These are phyloP conservation scores for Bipolaris sorokiniana DNA, from an alignment of 2,329 filamentous ascomycete genomes.

Conservation along the genomic window DNA sequence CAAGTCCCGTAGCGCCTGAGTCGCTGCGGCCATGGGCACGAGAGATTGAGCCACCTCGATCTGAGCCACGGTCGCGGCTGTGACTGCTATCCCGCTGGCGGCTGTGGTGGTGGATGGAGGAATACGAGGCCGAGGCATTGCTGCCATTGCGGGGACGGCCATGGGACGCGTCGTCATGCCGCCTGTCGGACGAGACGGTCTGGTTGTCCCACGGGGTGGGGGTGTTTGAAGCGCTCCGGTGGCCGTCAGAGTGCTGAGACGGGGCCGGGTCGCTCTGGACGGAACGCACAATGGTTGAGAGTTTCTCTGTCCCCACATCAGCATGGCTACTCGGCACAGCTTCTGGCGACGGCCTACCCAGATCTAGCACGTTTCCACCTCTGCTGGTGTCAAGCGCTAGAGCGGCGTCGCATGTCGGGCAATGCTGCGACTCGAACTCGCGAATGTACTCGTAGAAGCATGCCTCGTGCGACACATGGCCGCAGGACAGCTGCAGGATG, in stretches of 20 bases:
- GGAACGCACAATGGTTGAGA: constrained; percentile 89
- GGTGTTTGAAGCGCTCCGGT: constrained; percentile 60
- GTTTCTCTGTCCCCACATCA: constrained; percentile 72
- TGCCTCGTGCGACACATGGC: constrained; percentile 96
- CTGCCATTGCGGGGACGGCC: constrained; percentile 43
- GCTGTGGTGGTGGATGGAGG: constrained; percentile 28
- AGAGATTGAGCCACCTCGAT: constrained; percentile 48
- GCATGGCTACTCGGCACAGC: constrained; percentile 17
- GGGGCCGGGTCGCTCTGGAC: constrained; percentile 68
- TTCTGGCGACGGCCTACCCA: constrained; percentile 65
- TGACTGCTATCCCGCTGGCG: constrained; percentile 49
- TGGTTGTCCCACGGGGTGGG: constrained; percentile 72
- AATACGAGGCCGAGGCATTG: constrained; percentile 42
- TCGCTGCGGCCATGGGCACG: constrained; percentile 73
- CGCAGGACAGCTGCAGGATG: constrained; percentile 93
- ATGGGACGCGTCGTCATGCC: constrained; percentile 52
- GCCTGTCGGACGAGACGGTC: constrained; percentile 49
- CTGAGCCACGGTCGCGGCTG: constrained; percentile 46
- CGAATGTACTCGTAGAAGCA: constrained; percentile 99
- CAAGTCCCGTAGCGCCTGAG: constrained; percentile 73
- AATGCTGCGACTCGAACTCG: constrained; percentile 91
- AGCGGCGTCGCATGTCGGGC: constrained; percentile 90
- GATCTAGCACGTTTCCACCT: constrained; percentile 82
- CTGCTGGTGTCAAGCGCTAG: constrained; percentile 90
- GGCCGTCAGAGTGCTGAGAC: constrained; percentile 26